Base-by-base conservation (phyloP, 208 protist genomes). In the Naegleria lovaniensis region DNA sequence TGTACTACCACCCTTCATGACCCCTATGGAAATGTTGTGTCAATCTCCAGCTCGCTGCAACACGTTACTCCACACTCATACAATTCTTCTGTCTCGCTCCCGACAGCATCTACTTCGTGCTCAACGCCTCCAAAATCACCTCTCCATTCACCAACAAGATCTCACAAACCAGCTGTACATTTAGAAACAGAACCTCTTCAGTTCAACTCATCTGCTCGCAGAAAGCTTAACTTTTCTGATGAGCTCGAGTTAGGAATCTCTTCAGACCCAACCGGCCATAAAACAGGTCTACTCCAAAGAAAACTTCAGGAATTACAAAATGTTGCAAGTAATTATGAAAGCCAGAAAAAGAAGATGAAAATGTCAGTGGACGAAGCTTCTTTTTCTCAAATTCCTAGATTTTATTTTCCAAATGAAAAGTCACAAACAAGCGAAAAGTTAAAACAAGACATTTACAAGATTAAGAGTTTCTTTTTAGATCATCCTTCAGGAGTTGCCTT, bases 311-410 rank as follows among this genome's bases (percentile, higher is more conserved):
- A 79, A 33, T 33, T 79, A 36, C 67, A 79, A 79, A 79, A 79
- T 33, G 67, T 36, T 36, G 67, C 67, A 0, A 79, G 7, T 36
- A 79, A 29, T 13, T 79, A 79, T 79, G 67, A 79, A 79, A 79
- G 67, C 9, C 67, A 79, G 36, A 79, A 79, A n/a, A 79, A 79
- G 67, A 79, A 79, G 29, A 79, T 79, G 67, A 79, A 79, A 79
- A 79, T 79, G 67, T 36, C 25, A 6, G 16, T 36, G 9, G 16
- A 79, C n/a, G 67, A 79, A 13, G 29, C 29, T 79, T 79, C 67
- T 36, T 79, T 79, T 33, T 79, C 67, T 36, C 19, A 79, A 79
- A 79, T 79, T 79, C 67, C 67, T 36, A 79, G 67, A 33, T 79
- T 79, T 79, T 79, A 79, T 9, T 79, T 36, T 36, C 67, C 67